Base-by-base conservation (phyloP, 1,139 yeast species). In the Lodderomyces beijingensis region DNA sequence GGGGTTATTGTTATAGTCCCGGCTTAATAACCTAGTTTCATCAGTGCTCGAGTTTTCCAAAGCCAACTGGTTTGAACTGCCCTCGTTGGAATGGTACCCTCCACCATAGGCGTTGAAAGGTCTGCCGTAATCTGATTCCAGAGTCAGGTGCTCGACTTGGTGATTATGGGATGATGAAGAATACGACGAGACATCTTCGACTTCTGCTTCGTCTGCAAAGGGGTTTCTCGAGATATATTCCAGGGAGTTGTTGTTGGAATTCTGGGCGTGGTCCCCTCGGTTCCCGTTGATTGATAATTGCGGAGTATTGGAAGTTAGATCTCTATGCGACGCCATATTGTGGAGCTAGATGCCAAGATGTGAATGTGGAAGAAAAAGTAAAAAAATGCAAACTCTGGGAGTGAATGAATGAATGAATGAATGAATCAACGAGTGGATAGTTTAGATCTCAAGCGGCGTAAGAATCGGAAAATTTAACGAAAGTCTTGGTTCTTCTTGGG, bases 81-180 rank as follows among this genome's bases (percentile, higher is more conserved):
- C 67, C 20, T 68, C 72, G 36, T 59, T 62, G 8, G 44, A 55
- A 45, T 69, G 67, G 46, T 67, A 69, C 5, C 71, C 74, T 34
- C 60, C 59, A 42, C 69, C 70, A 4, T 25, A n/a, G 13, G 68
- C 12, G 13, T 68, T 53, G 45, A 63, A 68, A 1, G 69, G 69
- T 38, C 64, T 62, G 17, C 63, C 68, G 40, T 57, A 53, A 32
- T 34, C 38, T 4, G 36, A 29, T 9, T n/a, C n/a, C n/a, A n/a
- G 56, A 31, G 47, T 51, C 45, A 39, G 49, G 31, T 47, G 50
- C 16, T 51, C 40, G 11, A 53, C 45, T 11, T 51, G 46, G 31
- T 43, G 52, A 30, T 49, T 52, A 36, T 51, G 52, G 2, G 55
- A 32, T 4, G 36, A 35, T 3, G 38, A 50, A 15, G 54, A 55